Conservation (phyloP, 257 asterid genomes). For the Gentiana macrophylla region DNA sequence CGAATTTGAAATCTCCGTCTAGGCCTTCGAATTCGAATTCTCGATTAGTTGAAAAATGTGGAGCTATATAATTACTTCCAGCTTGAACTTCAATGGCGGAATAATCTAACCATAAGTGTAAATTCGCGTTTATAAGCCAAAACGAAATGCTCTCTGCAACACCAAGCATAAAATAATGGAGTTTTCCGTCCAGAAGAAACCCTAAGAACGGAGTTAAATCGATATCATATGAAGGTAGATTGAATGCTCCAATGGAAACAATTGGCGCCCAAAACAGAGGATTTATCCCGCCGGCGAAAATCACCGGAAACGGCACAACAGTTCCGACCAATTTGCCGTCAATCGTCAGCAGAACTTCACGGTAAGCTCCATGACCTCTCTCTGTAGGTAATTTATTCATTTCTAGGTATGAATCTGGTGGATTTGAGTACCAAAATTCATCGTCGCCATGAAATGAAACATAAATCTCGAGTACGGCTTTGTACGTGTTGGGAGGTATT, state of each 20-base stretch:
- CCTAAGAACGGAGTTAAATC: no score
- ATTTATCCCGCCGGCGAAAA: constrained; percentile 28
- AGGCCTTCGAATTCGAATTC: constrained; percentile 26
- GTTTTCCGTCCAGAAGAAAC: constrained; percentile 35
- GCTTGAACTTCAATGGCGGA: constrained; percentile 39
- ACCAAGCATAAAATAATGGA: constrained; percentile 38
- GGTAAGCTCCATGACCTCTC: constrained; percentile 62
- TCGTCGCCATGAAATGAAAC: constrained; percentile 75
- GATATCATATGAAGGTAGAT: no score
- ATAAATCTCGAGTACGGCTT: constrained; percentile 69
- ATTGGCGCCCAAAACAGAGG: no score
- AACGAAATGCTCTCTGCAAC: constrained; percentile 52
- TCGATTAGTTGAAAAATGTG: constrained; percentile 23
- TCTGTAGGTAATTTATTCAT: constrained; percentile 24
- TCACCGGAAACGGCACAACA: constrained; percentile 69
- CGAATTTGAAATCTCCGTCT: constrained; percentile 47
- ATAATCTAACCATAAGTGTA: constrained; percentile 77
- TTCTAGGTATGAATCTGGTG: constrained; percentile 60
- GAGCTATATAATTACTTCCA: constrained; percentile 22
- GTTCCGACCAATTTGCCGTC: constrained; percentile 59
- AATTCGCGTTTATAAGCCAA: constrained; percentile 78
- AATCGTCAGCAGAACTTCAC: constrained; percentile 56
- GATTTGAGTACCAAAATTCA: constrained; percentile 89
- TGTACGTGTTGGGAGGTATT: constrained; percentile 55
- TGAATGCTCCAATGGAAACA: no score